These are phyloP conservation scores for Jackrogersella minutella DNA, from an alignment of 495 filamentous ascomycete species.

Conservation along the genomic window DNA sequence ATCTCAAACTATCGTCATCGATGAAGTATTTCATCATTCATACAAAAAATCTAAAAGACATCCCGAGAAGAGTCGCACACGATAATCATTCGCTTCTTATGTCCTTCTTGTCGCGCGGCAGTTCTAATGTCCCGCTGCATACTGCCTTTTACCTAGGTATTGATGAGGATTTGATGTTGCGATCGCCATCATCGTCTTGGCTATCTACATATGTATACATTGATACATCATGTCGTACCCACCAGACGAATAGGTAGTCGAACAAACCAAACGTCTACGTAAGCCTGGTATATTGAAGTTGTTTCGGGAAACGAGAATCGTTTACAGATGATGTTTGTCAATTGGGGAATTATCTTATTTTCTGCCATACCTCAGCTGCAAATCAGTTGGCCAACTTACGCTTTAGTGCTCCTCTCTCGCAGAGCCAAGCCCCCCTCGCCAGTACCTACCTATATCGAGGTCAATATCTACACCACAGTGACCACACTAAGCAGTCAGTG, in stretches of 20 bases:
- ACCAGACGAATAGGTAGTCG: slow-evolving; percentile 14
- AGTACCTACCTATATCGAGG: slow-evolving; percentile 1
- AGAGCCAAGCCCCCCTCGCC: not conserved
- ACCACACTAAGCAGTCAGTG: not conserved
- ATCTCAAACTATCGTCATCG: too few relatives aligned
- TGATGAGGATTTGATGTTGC: not conserved
- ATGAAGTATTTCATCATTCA: not conserved
- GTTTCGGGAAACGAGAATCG: slow-evolving; percentile 38
- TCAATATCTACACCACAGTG: not conserved
- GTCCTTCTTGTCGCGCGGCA: slow-evolving; percentile 3
- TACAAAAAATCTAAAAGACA: not conserved
- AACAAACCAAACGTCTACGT: slow-evolving; percentile 36
- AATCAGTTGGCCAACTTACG: slow-evolving; percentile 33
- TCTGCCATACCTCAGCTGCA: slow-evolving; percentile 31
- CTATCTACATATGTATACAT: slow-evolving; percentile 7
- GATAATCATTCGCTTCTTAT: slow-evolving; percentile 23
- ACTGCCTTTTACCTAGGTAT: slow-evolving; percentile 10
- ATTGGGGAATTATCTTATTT: slow-evolving; percentile 18
- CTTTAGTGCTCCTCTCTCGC: slow-evolving; percentile 4
- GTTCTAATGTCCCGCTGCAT: slow-evolving; percentile 17
- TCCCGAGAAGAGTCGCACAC: slow-evolving; percentile 13
- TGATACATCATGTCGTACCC: slow-evolving; percentile 20
- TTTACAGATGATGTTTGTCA: slow-evolving; percentile 30
- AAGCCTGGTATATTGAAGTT: slow-evolving; percentile 35
- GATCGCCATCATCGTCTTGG: slow-evolving; percentile 1